A percentile compares a stretch with the other conserved stretches of the same genome.
These are phyloP conservation scores for Aspergillus sp. DNA, from an alignment of 2,329 filamentous ascomycete genomes.

Conservation along the genomic window DNA sequence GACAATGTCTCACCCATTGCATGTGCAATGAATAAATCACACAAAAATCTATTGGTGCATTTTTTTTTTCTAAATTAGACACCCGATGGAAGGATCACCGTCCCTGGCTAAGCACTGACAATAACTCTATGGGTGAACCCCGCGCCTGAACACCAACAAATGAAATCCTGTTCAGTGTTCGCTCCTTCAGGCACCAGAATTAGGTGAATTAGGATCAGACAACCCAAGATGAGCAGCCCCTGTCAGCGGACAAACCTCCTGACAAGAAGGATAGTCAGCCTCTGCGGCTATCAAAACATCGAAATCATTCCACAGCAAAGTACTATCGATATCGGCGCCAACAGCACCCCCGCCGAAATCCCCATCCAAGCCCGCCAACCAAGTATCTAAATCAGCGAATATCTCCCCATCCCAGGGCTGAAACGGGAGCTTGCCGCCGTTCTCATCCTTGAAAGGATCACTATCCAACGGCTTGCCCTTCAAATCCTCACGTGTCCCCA, in stretches of 20 bases:
- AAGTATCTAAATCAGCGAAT: not conserved
- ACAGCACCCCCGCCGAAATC: not conserved
- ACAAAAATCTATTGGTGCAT: no score
- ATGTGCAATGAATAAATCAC: no score
- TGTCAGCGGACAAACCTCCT: slow-evolving; percentile 12
- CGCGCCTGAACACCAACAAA: not conserved
- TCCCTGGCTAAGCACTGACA: no score
- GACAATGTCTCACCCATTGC: no score
- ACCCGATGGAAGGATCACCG: no score
- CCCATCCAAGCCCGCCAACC: not conserved
- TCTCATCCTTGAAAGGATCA: not conserved
- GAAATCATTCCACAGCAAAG: slow-evolving; percentile 38
- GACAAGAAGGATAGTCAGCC: slow-evolving; percentile 10
- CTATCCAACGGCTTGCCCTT: not conserved
- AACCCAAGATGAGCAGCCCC: not conserved
- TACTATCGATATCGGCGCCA: not conserved
- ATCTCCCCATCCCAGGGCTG: not conserved
- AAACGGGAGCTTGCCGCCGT: not conserved
- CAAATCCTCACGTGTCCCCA: not conserved
- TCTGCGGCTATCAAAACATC: slow-evolving; percentile 35
- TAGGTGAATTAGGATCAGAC: not conserved
- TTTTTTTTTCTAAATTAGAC: no score
- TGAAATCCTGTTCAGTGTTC: not conserved
- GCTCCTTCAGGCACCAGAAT: not conserved
- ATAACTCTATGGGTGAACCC: no score